Percentiles rank a stretch among this genome's conserved stretches.
Evolutionary conservation across 1,139 yeast species (phyloP).

Genomic region (Tardiomyces depauwii): DNA sequence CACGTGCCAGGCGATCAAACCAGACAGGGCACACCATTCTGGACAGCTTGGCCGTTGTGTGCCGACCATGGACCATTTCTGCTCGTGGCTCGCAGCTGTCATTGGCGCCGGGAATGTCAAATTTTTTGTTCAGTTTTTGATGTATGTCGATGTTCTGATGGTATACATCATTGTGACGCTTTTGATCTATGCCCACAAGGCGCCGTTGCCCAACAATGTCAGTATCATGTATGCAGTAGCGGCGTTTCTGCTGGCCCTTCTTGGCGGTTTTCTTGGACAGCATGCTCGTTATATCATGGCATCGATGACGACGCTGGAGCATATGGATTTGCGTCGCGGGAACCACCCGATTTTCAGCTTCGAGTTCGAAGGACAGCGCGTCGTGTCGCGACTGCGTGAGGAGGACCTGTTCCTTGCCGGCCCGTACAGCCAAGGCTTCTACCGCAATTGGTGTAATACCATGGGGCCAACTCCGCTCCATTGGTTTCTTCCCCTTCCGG

Average conservation of each 20-base stretch:
- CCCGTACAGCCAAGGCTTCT: slow-evolving; percentile 23
- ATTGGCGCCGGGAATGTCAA: slow-evolving; percentile 74
- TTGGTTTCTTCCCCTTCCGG: slow-evolving; percentile 27
- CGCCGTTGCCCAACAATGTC: slow-evolving; percentile 15
- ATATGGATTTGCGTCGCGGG: slow-evolving; percentile 16
- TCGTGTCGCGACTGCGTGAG: slow-evolving; percentile 13
- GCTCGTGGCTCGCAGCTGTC: slow-evolving; percentile 88
- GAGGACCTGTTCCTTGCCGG: slow-evolving; percentile 13
- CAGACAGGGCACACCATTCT: slow-evolving; percentile 83
- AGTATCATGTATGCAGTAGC: slow-evolving; percentile 21
- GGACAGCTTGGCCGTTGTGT: slow-evolving; percentile 56
- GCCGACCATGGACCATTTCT: slow-evolving; percentile 59
- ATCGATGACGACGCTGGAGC: slow-evolving; percentile 27
- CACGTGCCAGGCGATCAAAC: slow-evolving; percentile 71
- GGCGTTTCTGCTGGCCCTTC: slow-evolving; percentile 16
- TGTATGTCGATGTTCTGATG: slow-evolving; percentile 39
- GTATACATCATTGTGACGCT: slow-evolving; percentile 23
- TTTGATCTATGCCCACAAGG: slow-evolving; percentile 17
- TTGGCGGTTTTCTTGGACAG: slow-evolving; percentile 19
- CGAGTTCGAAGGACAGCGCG: slow-evolving; percentile 16
- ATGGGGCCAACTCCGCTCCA: slow-evolving; percentile 25
- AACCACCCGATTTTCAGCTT: slow-evolving; percentile 20
- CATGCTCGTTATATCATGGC: slow-evolving; percentile 20
- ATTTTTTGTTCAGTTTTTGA: slow-evolving; percentile 59
- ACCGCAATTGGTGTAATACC: slow-evolving; percentile 20